These are phyloP conservation scores for Selaginella tamariscina DNA, from an alignment of 75 land plant genomes.

Conservation along the genomic window DNA sequence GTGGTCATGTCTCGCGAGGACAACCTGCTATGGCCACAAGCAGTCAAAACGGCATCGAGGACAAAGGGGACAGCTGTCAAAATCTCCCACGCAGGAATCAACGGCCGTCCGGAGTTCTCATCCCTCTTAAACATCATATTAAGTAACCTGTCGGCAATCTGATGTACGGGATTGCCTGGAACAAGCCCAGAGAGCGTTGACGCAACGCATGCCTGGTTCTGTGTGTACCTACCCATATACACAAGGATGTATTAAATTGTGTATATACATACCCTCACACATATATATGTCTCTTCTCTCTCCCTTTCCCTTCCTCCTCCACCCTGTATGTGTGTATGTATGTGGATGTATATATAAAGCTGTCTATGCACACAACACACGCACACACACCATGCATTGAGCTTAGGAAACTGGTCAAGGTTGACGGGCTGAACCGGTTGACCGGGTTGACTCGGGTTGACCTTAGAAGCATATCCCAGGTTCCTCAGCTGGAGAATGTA, in stretches of 20 bases:
- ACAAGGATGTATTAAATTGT: too few species aligned
- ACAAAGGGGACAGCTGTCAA: constrained; percentile 88
- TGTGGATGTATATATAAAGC: too few species aligned
- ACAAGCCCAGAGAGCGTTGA: constrained; percentile 74
- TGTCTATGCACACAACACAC: too few species aligned
- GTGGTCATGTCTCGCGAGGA: constrained; percentile 89
- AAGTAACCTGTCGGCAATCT: constrained; percentile 62
- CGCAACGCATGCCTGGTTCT: constrained; percentile 83
- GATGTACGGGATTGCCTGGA: constrained; percentile 59
- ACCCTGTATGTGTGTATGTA: too few species aligned
- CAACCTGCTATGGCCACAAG: constrained; percentile 62
- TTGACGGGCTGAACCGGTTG: constrained; percentile 31
- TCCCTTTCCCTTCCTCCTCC: too few species aligned
- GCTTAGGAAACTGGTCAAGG: constrained; percentile 67
- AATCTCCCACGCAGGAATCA: constrained; percentile 86
- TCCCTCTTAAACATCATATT: constrained; percentile 85
- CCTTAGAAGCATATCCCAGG: constrained; percentile 29
- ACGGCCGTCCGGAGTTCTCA: constrained; percentile 45
- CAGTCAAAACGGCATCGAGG: constrained; percentile 76
- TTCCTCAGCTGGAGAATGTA: constrained; percentile 62
- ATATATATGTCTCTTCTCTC: too few species aligned
- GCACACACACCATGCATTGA: constrained; percentile 76
- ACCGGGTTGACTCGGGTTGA: not conserved
- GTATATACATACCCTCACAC: too few species aligned
- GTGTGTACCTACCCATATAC: too few species aligned